Evolutionary conservation across 495 filamentous ascomycete genomes (phyloP).

Genomic region (Chaetomidium leptoderma): DNA sequence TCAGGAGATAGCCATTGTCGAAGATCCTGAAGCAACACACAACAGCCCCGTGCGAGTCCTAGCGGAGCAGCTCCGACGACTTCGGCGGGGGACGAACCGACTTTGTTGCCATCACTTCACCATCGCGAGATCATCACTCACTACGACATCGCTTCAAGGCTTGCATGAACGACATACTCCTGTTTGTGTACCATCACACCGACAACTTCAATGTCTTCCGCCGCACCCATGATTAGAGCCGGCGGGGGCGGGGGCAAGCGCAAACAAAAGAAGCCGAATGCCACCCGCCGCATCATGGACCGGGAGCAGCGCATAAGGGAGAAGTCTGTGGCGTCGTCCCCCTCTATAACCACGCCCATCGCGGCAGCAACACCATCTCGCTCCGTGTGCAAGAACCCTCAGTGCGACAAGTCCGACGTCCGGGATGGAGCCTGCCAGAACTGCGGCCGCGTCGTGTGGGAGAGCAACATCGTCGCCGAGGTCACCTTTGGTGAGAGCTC

Average conservation of each 20-base stretch:
- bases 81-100: conserved; percentile 27
- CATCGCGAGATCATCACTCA: not conserved
- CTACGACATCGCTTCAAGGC: not conserved
- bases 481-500: conserved; percentile 81
- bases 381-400: conserved; percentile 30
- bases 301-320: conserved; percentile 28
- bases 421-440: conserved; percentile 63
- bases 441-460: conserved; percentile 77
- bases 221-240: conserved; percentile 13
- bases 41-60: not conserved
- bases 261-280: conserved; percentile 28
- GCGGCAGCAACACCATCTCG: not conserved
- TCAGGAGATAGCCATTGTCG: not conserved
- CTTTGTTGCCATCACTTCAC: not conserved
- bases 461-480: conserved; percentile 85
- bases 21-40: not conserved
- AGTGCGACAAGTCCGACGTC: conserved; percentile 39
- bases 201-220: conserved; percentile 11
- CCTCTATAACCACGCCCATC: conserved; percentile 4
- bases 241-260: conserved; percentile 10
- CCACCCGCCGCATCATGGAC: conserved; percentile 32
- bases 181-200: not conserved
- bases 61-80: conserved; percentile 5
- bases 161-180: not conserved
- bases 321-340: conserved; percentile 19